Evolutionary conservation across 352 stramenopile species (phyloP).

Genomic region (Phytopythium ostracodes): DNA sequence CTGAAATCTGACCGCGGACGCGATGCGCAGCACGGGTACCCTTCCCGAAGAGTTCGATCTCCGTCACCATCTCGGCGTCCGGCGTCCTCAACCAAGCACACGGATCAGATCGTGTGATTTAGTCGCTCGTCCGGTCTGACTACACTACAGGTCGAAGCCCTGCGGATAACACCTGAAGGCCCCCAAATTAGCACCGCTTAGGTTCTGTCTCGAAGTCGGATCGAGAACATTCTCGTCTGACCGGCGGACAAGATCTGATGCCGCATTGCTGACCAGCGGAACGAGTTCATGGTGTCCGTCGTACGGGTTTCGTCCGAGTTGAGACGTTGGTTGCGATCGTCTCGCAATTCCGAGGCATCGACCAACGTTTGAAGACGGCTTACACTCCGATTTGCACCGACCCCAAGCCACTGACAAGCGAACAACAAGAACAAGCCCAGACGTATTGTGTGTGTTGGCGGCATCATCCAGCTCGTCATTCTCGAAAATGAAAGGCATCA

Average conservation of each 20-base stretch:
- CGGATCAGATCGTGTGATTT: slow-evolving; percentile 3
- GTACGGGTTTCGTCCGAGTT: background rate
- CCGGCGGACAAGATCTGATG: background rate
- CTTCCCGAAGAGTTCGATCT: background rate
- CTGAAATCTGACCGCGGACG: background rate
- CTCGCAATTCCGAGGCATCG: background rate
- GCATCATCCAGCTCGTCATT: background rate
- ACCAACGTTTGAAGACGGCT: background rate
- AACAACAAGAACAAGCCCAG: background rate
- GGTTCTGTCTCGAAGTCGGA: no score
- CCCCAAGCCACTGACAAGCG: background rate
- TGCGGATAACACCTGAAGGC: background rate
- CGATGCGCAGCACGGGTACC: background rate
- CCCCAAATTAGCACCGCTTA: background rate
- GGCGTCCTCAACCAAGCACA: background rate
- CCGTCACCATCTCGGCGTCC: background rate
- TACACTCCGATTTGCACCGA: background rate
- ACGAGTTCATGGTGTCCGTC: background rate
- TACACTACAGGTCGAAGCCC: background rate
- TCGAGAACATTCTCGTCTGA: no score
- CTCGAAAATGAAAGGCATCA: background rate
- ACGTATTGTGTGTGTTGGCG: background rate
- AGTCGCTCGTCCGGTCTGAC: background rate
- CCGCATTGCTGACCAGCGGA: background rate
- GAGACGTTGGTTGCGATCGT: background rate